Conservation (phyloP, 2,329 filamentous ascomycete genomes). For the Rhynchosporium secalis region DNA sequence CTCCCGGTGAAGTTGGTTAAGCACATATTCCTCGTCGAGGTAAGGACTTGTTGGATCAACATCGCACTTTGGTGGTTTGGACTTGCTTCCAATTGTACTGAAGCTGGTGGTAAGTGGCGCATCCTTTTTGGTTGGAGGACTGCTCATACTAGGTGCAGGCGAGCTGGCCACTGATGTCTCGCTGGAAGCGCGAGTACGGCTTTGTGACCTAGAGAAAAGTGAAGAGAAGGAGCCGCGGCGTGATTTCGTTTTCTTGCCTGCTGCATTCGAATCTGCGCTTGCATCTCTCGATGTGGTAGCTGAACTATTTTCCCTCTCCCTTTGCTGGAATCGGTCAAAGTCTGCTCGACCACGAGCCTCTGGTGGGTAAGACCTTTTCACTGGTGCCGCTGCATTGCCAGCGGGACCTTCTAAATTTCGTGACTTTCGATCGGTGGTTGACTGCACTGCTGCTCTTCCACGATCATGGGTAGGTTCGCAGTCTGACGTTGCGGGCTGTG, state of each 20-base stretch:
- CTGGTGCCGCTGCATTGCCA: constrained; percentile 1
- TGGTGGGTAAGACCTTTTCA: constrained; percentile 8
- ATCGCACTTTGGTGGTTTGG: neutral
- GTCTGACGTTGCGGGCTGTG: neutral
- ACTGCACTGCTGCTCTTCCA: neutral
- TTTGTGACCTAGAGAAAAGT: constrained; percentile 15
- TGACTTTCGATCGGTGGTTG: neutral
- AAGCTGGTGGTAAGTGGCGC: constrained; percentile 1
- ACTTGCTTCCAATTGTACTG: neutral
- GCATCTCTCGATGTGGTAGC: constrained; percentile 20
- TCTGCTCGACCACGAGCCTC: constrained; percentile 13
- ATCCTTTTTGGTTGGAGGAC: neutral
- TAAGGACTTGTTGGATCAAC: constrained; percentile 12
- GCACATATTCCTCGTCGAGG: constrained; percentile 21
- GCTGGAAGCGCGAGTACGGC: constrained; percentile 17
- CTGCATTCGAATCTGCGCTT: constrained; percentile 12
- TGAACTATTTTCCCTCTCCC: constrained; percentile 21
- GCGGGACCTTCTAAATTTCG: neutral
- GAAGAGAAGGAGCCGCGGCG: constrained; percentile 11
- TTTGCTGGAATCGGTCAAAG: constrained; percentile 23
- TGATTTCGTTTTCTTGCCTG: constrained; percentile 19
- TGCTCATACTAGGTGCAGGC: neutral
- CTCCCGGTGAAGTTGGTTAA: constrained; percentile 20
- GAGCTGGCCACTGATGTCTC: constrained; percentile 2
- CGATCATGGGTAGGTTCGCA: neutral